Base-by-base conservation (phyloP, 106 monocot genomes). In the Iris macrosiphon region DNA sequence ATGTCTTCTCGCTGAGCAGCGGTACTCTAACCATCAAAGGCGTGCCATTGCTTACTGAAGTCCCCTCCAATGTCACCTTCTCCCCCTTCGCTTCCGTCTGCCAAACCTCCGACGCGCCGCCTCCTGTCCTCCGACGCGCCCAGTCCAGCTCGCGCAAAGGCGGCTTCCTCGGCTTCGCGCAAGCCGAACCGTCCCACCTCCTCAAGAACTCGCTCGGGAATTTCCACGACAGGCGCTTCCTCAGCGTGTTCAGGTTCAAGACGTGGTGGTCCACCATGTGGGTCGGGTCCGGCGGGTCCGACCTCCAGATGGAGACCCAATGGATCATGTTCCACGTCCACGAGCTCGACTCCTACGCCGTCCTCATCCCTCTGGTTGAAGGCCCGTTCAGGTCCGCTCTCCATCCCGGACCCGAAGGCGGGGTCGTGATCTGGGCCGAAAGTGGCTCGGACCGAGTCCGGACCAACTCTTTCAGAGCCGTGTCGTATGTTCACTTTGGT, bases 191-290 rank as follows among this genome's bases (percentile, higher is more conserved):
- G 3, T 70, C 78, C 0, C 39, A 57, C 12, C 43, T 66, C 13
- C 49, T 65, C 11, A 31, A 15, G 30, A 70, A 39, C 65, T 67
- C 66, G 18, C 20, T 74, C 6, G 74, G 74, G 11, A 39, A 20
- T 45, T 62, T 82, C 61, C 0, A 3, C 24, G 10, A 8, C 22
- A 44, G 68, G 15, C 32, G 18, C 3, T 82, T 77, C 50, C 63
- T 73, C 4, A 82, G 82, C 44, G 39, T 72, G 17, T 82, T 82
- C 60, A 53, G 82, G 76, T 82, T 82, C 72, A 82, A 82, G 40
- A 61, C 73, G n/a, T 77, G 69, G 72, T 77, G 76, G 82, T 61
- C 69, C 9, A 82, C 82, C 7, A 77, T 77, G 76, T 77, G 76
- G 76, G 52, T 53, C 0, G 79, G 79, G 2, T 54, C 3, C 41